These are phyloP conservation scores for Claviceps capensis DNA, from an alignment of 2,329 filamentous ascomycete genomes.

Conservation along the genomic window DNA sequence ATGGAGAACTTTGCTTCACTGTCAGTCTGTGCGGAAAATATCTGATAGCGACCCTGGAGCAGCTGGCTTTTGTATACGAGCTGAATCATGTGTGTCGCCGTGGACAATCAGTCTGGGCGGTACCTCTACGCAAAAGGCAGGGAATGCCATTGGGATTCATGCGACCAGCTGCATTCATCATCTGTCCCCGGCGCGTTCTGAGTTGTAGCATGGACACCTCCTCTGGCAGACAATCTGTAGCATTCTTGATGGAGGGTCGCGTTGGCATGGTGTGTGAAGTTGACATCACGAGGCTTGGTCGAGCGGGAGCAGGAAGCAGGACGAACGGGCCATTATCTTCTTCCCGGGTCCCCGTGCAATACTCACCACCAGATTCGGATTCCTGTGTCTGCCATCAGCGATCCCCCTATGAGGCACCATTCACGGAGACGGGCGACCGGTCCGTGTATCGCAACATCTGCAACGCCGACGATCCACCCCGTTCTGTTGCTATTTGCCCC, in stretches of 20 bases:
- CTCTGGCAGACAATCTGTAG: conserved; percentile 38
- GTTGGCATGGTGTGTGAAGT: conserved; percentile 49
- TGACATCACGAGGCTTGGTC: conserved; percentile 9
- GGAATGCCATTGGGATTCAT: conserved; percentile 16
- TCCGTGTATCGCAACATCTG: conserved; percentile 35
- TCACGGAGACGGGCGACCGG: conserved; percentile 18
- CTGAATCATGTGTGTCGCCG: conserved; percentile 22
- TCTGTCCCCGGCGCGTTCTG: conserved; percentile 43
- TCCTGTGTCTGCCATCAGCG: conserved; percentile 14
- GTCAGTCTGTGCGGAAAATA: conserved; percentile 45
- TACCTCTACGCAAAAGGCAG: conserved; percentile 12
- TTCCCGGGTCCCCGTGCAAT: not conserved
- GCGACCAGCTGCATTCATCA: conserved; percentile 35
- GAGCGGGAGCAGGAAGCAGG: conserved; percentile 3
- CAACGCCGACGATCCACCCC: conserved; percentile 46
- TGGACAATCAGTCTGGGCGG: conserved; percentile 12
- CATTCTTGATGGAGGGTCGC: conserved; percentile 44
- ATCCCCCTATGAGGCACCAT: conserved; percentile 12
- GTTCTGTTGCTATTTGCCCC: conserved; percentile 53
- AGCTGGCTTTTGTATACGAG: conserved; percentile 42
- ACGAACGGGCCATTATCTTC: not conserved
- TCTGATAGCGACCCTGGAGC: conserved; percentile 39
- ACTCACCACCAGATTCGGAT: not conserved
- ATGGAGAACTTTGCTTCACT: conserved; percentile 26
- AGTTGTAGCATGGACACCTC: conserved; percentile 51